Base-by-base conservation (phyloP, 495 filamentous ascomycete genomes). In the Aspergillus cavernicola region DNA sequence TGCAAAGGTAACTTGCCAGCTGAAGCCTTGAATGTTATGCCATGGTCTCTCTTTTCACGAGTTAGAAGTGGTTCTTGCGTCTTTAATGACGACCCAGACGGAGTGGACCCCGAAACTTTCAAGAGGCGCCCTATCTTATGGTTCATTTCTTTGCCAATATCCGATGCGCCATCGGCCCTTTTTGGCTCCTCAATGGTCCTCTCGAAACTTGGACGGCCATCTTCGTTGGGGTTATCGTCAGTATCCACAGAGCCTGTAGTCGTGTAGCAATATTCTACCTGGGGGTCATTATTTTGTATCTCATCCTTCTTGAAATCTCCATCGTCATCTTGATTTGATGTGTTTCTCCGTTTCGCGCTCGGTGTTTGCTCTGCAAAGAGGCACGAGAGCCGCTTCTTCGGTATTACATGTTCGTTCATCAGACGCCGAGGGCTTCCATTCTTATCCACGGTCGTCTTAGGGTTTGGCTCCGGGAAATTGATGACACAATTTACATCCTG, bases 381-480 rank as follows among this genome's bases (percentile, higher is more conserved):
- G 28, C 10, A 44, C 12, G 18, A 4, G 2, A 0, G 39, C 15
- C 22, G 11, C 20, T 19, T 29, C 22, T 44, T 44, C 24, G 32
- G 20, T 28, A 18, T 29, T 12, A 23, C 2, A 28, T 37, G 29
- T 19, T 39, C 46, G 2, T 31, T 31, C 13, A 20, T 22, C 4
- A 51, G 18, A 38, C 50, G 38, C n/a, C 56, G 44, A 32, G 56
- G 56, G 24, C 56, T 58, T 18, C 56, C 56, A 39, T 58, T 50
- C 8, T 42, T 45, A 36, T 58, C 56, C 37, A 58, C 50, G 10
- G 45, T 50, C 4, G 44, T 58, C 26, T 23, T 52, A 15, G 28
- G 11, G 10, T 16, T 44, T 13, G 24, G 29, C 7, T 38, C 36
- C 9, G 20, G 32, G 18, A 6, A 23, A 7, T 38, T 43, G 1